A percentile compares a stretch with the other conserved stretches of the same genome.
Evolutionary conservation across 495 filamentous ascomycete genomes (phyloP).

Genomic region (Corynascus novoguineensis): DNA sequence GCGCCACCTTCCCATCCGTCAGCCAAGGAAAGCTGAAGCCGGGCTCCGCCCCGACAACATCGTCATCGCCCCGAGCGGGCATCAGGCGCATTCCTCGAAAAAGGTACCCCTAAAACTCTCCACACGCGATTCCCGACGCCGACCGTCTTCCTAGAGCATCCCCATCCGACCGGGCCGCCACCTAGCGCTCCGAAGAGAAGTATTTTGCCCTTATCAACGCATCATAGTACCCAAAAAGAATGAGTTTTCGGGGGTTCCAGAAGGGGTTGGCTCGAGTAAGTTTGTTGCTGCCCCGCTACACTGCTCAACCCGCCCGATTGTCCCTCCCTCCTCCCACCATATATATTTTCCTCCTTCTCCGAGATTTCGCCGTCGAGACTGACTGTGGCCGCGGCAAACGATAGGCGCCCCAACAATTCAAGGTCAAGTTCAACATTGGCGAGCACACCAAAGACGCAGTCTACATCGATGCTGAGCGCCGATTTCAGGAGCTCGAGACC

Average conservation of each 20-base stretch:
- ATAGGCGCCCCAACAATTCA: constrained; percentile 86
- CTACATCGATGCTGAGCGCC: constrained; percentile 88
- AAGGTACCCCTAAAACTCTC: not conserved
- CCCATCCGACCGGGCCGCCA: not conserved
- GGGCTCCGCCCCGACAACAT: constrained; percentile 20
- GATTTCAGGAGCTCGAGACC: constrained; percentile 88
- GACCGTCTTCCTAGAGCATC: not conserved
- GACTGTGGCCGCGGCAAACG: not conserved
- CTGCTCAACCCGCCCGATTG: not conserved
- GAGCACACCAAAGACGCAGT: constrained; percentile 91
- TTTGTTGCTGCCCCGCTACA: constrained; percentile 17
- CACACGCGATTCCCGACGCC: not conserved
- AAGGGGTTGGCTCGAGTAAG: constrained; percentile 79
- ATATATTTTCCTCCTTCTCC: not conserved
- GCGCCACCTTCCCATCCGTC: constrained; percentile 23
- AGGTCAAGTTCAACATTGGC: constrained; percentile 86
- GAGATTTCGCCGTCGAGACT: no score
- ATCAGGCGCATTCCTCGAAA: constrained; percentile 17
- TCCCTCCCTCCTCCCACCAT: not conserved
- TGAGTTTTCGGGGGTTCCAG: constrained; percentile 96
- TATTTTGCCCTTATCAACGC: not conserved
- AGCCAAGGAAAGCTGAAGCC: constrained; percentile 23
- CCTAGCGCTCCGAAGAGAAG: not conserved
- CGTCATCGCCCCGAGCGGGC: constrained; percentile 21
- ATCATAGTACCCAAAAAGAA: constrained; percentile 37